Percentiles rank a stretch among this genome's conserved stretches.
phyloP scores from a whole-genome alignment of 2,329 filamentous ascomycete genomes.

The Penicillium sumatraense region DNA sequence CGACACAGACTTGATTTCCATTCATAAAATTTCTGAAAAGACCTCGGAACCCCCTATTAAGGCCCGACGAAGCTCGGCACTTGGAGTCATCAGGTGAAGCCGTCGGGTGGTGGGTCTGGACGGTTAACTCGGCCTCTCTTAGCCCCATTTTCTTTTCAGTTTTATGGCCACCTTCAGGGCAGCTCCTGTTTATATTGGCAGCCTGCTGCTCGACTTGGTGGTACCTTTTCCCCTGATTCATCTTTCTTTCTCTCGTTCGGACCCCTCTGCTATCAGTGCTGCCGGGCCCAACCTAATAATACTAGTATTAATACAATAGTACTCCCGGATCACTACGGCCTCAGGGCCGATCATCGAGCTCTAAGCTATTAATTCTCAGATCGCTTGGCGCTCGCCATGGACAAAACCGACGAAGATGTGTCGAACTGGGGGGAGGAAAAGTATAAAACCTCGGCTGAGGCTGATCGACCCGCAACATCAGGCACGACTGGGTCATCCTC shows the following conservation, averaged over 20 bases:
- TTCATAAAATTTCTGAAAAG: no score
- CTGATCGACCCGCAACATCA: slow-evolving; percentile 17
- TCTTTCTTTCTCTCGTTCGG: background rate
- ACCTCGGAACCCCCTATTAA: background rate
- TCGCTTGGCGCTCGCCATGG: slow-evolving; percentile 12
- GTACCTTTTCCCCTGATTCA: background rate
- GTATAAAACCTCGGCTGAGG: slow-evolving; percentile 10
- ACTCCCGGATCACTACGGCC: background rate
- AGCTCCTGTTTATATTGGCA: slow-evolving; percentile 12
- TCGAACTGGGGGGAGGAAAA: slow-evolving; percentile 15
- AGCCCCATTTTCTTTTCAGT: slow-evolving; percentile 7
- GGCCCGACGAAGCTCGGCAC: slow-evolving; percentile 11
- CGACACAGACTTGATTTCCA: no score
- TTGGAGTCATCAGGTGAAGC: slow-evolving; percentile 13
- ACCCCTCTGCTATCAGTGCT: background rate
- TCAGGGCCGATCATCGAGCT: background rate
- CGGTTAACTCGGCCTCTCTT: slow-evolving; percentile 22
- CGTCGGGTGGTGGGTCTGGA: slow-evolving; percentile 22
- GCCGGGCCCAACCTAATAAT: no score
- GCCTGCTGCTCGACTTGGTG: no score
- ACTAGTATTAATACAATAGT: background rate
- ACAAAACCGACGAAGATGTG: slow-evolving; percentile 11
- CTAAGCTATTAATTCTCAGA: background rate
- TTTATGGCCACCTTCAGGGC: slow-evolving; percentile 5
- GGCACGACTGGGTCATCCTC: slow-evolving; percentile 21